Percentiles rank a stretch among this genome's conserved stretches.
Conservation (phyloP, 2,329 filamentous ascomycete genomes). For the Hypoxylon sp. region DNA sequence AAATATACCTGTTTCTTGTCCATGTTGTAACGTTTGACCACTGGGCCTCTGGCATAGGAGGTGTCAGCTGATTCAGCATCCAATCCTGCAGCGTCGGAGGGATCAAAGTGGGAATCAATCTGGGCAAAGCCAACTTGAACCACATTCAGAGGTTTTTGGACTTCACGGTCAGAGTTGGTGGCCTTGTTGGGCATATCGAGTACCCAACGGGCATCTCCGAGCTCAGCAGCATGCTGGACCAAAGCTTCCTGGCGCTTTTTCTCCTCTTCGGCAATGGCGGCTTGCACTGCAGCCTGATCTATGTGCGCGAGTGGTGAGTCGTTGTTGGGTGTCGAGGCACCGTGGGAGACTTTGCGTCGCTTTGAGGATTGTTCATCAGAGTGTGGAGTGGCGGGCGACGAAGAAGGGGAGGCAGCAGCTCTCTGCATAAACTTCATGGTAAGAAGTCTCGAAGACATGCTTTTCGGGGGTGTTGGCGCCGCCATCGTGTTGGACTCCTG, state of each 20-base stretch:
- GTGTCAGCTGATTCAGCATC: conserved; percentile 34
- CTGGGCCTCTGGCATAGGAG: conserved; percentile 28
- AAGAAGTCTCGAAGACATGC: conserved; percentile 86
- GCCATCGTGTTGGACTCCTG: conserved; percentile 49
- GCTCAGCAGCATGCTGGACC: conserved; percentile 67
- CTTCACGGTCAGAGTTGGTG: conserved; percentile 40
- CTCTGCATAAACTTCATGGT: conserved; percentile 99
- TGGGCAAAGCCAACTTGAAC: conserved; percentile 67
- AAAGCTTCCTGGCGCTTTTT: conserved; percentile 68
- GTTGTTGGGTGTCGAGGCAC: conserved; percentile 47
- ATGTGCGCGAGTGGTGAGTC: conserved; percentile 53
- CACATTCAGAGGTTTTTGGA: conserved; percentile 59
- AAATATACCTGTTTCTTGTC: conserved; percentile 43
- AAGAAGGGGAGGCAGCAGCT: conserved; percentile 69
- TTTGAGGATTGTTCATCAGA: conserved; percentile 65
- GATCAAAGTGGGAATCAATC: conserved; percentile 42
- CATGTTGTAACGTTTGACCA: conserved; percentile 47
- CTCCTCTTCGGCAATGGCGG: conserved; percentile 72
- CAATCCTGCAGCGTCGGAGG: conserved; percentile 38
- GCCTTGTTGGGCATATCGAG: conserved; percentile 62
- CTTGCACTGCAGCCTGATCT: conserved; percentile 68
- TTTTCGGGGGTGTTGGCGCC: conserved; percentile 67
- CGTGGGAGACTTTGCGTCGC: conserved; percentile 63
- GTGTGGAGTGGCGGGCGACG: conserved; percentile 55
- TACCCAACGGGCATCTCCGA: conserved; percentile 80